Conservation (phyloP, 2,329 filamentous ascomycete genomes). For the Malbranchea zuffiana region DNA sequence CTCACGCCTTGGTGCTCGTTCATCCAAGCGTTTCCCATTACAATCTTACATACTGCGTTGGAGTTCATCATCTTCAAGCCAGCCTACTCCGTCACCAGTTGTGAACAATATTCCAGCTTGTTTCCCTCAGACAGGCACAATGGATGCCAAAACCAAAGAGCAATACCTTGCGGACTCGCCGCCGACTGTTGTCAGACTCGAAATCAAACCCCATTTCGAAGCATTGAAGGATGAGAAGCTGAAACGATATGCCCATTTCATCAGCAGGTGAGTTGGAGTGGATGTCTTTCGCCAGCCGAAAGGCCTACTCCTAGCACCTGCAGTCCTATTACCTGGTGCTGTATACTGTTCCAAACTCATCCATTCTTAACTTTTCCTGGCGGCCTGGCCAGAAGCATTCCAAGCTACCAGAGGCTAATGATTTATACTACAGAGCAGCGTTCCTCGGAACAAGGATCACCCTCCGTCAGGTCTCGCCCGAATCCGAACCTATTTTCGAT, state of each 20-base stretch:
- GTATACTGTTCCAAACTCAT: not conserved
- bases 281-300: not conserved
- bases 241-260: constrained; percentile 84
- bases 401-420: not conserved
- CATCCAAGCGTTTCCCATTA: not conserved
- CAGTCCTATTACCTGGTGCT: not conserved
- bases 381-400: not conserved
- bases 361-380: constrained; percentile 1
- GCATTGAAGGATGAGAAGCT: constrained; percentile 47
- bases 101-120: constrained; percentile 8
- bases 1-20: not conserved
- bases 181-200: constrained; percentile 73
- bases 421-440: constrained; percentile 47
- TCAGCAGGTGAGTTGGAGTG: constrained; percentile 57
- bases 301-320: not conserved
- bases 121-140: constrained; percentile 17
- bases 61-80: constrained; percentile 3
- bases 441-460: constrained; percentile 68
- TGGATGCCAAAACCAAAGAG: constrained; percentile 34
- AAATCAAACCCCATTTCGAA: constrained; percentile 89
- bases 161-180: constrained; percentile 88
- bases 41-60: not conserved
- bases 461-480: constrained; percentile 70
- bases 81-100: constrained; percentile 2
- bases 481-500: constrained; percentile 71